These are phyloP conservation scores for Porcisia hertigi DNA, from an alignment of 208 protist species.

Conservation along the genomic window DNA sequence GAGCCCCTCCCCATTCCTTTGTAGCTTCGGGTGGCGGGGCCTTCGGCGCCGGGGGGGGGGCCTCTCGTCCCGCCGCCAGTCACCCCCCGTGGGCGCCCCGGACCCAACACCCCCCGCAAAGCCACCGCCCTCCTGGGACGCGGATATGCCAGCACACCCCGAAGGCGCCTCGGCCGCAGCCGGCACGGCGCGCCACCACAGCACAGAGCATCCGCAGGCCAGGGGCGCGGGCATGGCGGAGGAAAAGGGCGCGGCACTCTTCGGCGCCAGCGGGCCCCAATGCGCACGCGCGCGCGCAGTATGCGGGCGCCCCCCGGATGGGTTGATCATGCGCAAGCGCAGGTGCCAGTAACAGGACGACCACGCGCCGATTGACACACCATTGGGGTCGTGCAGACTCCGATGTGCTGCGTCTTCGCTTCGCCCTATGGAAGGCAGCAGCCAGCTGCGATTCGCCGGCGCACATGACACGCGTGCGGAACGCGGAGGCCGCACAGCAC, in stretches of 20 bases:
- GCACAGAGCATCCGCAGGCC: too few relatives aligned
- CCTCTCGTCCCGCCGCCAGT: too few relatives aligned
- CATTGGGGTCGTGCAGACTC: not conserved
- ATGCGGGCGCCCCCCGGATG: not conserved
- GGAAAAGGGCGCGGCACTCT: too few relatives aligned
- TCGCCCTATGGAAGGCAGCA: not conserved
- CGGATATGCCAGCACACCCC: too few relatives aligned
- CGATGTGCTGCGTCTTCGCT: not conserved
- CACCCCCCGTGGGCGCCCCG: too few relatives aligned
- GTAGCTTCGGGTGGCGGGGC: not conserved
- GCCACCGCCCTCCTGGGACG: too few relatives aligned
- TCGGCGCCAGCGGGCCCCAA: not conserved
- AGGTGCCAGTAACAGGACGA: not conserved
- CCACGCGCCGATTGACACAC: not conserved
- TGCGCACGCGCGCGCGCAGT: not conserved
- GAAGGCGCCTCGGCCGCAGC: too few relatives aligned
- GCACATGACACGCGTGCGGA: not conserved
- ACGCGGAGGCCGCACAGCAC: not conserved
- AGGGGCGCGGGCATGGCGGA: too few relatives aligned
- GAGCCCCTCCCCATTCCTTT: constrained; percentile 28
- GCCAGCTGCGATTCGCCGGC: not conserved
- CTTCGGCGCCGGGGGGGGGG: too few relatives aligned
- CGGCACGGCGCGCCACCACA: too few relatives aligned
- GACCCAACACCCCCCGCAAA: too few relatives aligned
- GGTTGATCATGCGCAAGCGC: not conserved